Percentiles rank a stretch among this genome's conserved stretches.
Evolutionary conservation across 2,329 filamentous ascomycete genomes (phyloP).

Genomic region (Sporothrix phasma): DNA sequence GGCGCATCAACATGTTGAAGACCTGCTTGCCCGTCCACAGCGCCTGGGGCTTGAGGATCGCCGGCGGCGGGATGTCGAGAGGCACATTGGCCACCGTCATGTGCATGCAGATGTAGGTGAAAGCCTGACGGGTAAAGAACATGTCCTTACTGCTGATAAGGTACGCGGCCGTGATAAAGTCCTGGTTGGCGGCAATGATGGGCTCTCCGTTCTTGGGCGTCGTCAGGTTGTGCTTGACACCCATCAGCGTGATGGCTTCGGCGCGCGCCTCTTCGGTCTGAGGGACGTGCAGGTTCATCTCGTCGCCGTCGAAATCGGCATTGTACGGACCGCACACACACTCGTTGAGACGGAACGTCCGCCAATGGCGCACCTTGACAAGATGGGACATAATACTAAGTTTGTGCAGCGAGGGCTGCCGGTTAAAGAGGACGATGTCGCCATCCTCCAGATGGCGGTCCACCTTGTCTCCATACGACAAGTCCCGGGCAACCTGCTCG

Average conservation of each 20-base stretch:
- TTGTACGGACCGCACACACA: conserved; percentile 98
- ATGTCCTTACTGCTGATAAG: conserved; percentile 84
- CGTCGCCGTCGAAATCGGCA: conserved; percentile 96
- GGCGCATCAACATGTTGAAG: conserved; percentile 74
- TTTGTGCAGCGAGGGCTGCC: conserved; percentile 94
- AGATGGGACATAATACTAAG: conserved; percentile 96
- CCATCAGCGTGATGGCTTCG: conserved; percentile 94
- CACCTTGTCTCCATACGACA: conserved; percentile 78
- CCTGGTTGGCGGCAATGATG: conserved; percentile 97
- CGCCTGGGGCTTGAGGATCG: conserved; percentile 72
- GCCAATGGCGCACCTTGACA: conserved; percentile 86
- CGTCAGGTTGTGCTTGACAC: conserved; percentile 89
- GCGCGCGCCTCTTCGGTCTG: conserved; percentile 95
- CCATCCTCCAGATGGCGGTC: conserved; percentile 92
- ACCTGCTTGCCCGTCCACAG: conserved; percentile 95
- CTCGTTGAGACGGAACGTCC: conserved; percentile 93
- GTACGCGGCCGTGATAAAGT: conserved; percentile 95
- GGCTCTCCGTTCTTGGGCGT: conserved; percentile 97
- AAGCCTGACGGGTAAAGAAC: conserved; percentile 82
- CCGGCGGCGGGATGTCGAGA: conserved; percentile 77
- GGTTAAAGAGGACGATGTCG: conserved; percentile 95
- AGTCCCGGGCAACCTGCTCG: conserved; percentile 58
- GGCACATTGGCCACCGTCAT: conserved; percentile 69
- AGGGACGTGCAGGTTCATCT: conserved; percentile 98
- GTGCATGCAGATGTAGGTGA: conserved; percentile 82